Conservation (phyloP, 768 basidiomycete species). For the Rhizopogon roseolus region DNA sequence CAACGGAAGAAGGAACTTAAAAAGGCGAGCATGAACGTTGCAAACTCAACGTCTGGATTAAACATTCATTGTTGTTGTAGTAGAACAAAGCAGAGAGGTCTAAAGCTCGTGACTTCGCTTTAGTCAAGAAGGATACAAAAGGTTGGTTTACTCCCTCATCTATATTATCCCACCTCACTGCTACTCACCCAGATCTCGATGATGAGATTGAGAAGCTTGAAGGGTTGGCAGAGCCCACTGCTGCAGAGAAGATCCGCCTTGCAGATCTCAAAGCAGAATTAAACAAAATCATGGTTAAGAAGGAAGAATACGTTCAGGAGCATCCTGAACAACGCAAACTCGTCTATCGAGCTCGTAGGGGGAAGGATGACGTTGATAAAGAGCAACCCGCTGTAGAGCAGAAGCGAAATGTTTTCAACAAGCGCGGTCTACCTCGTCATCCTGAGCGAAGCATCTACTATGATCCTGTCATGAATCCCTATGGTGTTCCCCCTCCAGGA, state of each 20-base stretch:
- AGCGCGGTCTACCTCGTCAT: conserved; percentile 80
- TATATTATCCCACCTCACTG: neutral
- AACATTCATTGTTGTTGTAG: conserved; percentile 29
- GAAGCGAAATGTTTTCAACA: conserved; percentile 71
- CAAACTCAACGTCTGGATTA: conserved; percentile 8
- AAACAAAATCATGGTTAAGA: conserved; percentile 76
- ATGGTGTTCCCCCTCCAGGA: conserved; percentile 89
- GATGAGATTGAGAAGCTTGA: conserved; percentile 73
- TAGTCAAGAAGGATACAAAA: conserved; percentile 91
- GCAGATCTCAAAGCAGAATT: conserved; percentile 72
- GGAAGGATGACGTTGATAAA: conserved; percentile 36
- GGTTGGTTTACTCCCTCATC: conserved; percentile 37
- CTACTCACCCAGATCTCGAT: conserved; percentile 59
- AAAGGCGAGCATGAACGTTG: conserved; percentile 54
- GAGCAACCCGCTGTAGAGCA: conserved; percentile 33
- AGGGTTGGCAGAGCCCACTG: conserved; percentile 34
- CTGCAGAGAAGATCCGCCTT: conserved; percentile 62
- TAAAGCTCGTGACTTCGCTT: conserved; percentile 82
- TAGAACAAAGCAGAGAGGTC: conserved; percentile 88
- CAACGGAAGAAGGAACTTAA: conserved; percentile 93
- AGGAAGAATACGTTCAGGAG: conserved; percentile 87
- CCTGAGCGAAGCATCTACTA: conserved; percentile 94
- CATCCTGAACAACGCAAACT: conserved; percentile 90
- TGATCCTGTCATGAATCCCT: conserved; percentile 90
- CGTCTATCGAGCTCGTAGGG: conserved; percentile 62